Conservation (phyloP, 306 rosid species). For the Phaseolus lunatus region DNA sequence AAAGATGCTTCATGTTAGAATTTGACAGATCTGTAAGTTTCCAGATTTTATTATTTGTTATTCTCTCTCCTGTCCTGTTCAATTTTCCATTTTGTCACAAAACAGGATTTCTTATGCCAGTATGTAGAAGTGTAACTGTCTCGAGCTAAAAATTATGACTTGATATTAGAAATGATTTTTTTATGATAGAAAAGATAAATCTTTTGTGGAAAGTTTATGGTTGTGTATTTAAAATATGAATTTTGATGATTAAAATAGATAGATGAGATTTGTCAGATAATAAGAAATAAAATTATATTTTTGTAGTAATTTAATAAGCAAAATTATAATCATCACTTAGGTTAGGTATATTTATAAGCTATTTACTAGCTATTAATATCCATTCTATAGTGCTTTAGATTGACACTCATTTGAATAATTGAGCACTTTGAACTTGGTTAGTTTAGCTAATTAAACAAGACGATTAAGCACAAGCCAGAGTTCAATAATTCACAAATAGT, state of each 20-base stretch:
- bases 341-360: neutral
- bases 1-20: conserved; percentile 99
- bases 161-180: neutral
- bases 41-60: neutral
- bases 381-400: neutral
- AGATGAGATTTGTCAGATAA: neutral
- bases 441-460: neutral
- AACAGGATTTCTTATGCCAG: neutral
- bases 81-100: conserved; percentile 1
- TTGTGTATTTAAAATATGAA: neutral
- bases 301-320: neutral
- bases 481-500: neutral
- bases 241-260: neutral
- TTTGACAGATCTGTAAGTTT: conserved; percentile 95
- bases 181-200: neutral
- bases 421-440: conserved; percentile 1
- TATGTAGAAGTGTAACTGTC: neutral
- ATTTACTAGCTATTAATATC: neutral
- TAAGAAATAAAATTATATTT: neutral
- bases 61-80: conserved; percentile 7
- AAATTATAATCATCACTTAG: neutral
- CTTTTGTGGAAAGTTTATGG: neutral
- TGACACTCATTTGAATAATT: neutral
- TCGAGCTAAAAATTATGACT: neutral
- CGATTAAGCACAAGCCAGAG: neutral